These are phyloP conservation scores for Aphanomyces cochlioides DNA, from an alignment of 352 stramenopile species.

Conservation along the genomic window DNA sequence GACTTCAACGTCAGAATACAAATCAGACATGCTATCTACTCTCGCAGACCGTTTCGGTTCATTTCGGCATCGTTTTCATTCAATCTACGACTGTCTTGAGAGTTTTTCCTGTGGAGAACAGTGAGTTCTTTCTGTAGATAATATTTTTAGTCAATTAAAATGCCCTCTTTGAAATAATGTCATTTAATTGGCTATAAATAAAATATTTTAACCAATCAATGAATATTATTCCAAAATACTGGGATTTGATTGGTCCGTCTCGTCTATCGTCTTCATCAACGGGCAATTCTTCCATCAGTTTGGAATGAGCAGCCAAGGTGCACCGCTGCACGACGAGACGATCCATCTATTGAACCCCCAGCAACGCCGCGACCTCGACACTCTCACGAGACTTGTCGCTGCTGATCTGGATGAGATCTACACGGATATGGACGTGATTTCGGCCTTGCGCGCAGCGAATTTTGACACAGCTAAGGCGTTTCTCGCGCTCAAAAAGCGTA, in stretches of 20 bases:
- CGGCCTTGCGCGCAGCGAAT: constrained; percentile 3
- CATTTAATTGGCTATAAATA: too few species aligned
- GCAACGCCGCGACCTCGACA: constrained; percentile 5
- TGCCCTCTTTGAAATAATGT: too few species aligned
- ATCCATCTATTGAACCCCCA: background rate
- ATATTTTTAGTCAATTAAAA: too few species aligned
- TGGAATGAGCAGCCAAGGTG: background rate
- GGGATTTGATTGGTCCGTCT: background rate
- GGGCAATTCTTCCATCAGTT: constrained; percentile 1
- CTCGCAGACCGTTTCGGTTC: too few species aligned
- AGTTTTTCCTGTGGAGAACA: too few species aligned
- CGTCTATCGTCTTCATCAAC: background rate
- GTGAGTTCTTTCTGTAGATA: too few species aligned
- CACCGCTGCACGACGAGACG: background rate
- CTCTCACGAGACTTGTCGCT: background rate
- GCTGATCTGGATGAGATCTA: background rate
- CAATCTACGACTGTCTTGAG: too few species aligned
- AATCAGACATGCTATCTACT: too few species aligned
- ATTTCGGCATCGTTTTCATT: too few species aligned
- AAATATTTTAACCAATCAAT: background rate
- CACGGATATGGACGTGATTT: background rate
- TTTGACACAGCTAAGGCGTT: constrained; percentile 2
- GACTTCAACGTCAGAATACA: too few species aligned
- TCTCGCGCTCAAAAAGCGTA: background rate
- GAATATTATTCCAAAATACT: background rate